Evolutionary conservation across 1,139 yeast species (phyloP).

Genomic region (Suhomyces coccinellae): DNA sequence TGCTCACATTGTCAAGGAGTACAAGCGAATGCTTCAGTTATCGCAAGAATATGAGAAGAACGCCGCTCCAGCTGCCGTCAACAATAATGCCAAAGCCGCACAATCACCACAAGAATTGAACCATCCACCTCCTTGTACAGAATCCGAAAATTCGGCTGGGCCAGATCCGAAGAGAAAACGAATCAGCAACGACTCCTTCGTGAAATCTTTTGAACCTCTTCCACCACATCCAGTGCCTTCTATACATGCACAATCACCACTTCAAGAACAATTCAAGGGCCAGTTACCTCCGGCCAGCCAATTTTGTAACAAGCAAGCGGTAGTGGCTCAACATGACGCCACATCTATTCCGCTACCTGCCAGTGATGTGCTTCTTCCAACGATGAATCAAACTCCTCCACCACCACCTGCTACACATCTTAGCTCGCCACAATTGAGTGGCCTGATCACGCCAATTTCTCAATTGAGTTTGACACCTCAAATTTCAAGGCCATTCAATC

Average conservation of each 20-base stretch:
- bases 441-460: neutral
- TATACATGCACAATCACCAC: neutral
- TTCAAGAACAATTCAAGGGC: too few relatives aligned
- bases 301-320: neutral
- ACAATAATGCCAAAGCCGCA: neutral
- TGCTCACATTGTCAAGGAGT: constrained; percentile 21
- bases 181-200: too few relatives aligned
- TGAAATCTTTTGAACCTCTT: neutral
- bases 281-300: too few relatives aligned
- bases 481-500: neutral
- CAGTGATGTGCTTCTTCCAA: neutral
- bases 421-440: neutral
- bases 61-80: neutral
- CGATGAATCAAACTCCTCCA: neutral
- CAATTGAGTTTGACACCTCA: neutral
- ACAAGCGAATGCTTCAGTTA: constrained; percentile 14
- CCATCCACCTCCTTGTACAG: too few relatives aligned
- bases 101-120: too few relatives aligned
- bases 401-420: constrained; percentile 6
- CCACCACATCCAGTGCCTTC: neutral
- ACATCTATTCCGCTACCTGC: constrained; percentile 6
- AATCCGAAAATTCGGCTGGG: too few relatives aligned
- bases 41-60: constrained; percentile 6
- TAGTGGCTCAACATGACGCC: neutral
- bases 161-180: too few relatives aligned